A percentile compares a stretch with the other conserved stretches of the same genome.
Evolutionary conservation across 345 rosid species (phyloP).

Genomic region (Orychophragmus violaceus): DNA sequence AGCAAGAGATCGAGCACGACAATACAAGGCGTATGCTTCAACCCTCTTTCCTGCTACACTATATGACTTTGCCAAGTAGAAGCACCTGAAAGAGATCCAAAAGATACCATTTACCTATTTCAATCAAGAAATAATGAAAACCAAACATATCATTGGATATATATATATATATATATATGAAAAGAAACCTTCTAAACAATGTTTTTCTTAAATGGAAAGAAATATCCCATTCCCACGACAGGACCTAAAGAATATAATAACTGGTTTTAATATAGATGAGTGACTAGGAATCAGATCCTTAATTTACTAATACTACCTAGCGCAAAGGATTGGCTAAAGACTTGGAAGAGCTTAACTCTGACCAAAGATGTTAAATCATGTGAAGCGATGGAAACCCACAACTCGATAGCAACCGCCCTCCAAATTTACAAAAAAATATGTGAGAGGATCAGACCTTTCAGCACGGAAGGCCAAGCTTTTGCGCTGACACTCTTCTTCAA

Average conservation of each 20-base stretch:
- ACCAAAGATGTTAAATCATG: neutral
- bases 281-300: neutral
- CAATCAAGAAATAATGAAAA: too few species aligned
- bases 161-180: too few species aligned
- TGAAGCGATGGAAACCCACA: neutral
- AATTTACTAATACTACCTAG: neutral
- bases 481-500: slow-evolving; percentile 68
- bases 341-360: neutral
- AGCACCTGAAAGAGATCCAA: slow-evolving; percentile 58
- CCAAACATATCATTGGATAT: too few species aligned
- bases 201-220: neutral
- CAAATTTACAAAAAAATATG: neutral
- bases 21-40: slow-evolving; percentile 76
- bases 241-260: neutral
- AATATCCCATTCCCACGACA: neutral
- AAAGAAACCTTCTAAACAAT: too few species aligned
- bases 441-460: slow-evolving; percentile 57
- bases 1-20: slow-evolving; percentile 71
- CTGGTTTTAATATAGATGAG: neutral
- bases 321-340: neutral
- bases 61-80: slow-evolving; percentile 84
- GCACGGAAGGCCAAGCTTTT: slow-evolving; percentile 79
- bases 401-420: neutral
- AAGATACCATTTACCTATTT: slow-evolving; percentile 11
- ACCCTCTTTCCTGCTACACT: slow-evolving; percentile 85